phyloP scores from a whole-genome alignment of 805 yeast genomes.

The Myxozyma nipponensis region DNA sequence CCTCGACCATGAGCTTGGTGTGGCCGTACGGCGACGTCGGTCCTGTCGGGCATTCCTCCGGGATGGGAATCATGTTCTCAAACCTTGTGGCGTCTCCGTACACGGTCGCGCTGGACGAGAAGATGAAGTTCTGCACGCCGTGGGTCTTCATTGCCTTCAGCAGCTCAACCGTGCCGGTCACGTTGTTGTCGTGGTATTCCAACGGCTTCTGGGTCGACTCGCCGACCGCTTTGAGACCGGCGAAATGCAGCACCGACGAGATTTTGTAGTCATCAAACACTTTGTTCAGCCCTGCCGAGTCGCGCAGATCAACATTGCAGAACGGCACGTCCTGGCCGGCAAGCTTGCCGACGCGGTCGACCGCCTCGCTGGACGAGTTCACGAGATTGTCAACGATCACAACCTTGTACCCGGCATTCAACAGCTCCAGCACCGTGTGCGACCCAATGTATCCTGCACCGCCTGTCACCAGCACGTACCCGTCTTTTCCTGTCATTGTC shows the following conservation, averaged over 20 bases:
- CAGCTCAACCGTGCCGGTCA: conserved; percentile 59
- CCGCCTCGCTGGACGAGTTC: conserved; percentile 64
- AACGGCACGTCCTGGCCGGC: conserved; percentile 48
- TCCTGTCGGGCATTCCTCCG: conserved; percentile 69
- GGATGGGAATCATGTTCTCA: conserved; percentile 70
- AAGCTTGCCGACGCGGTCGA: conserved; percentile 57
- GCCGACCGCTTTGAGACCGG: conserved; percentile 80
- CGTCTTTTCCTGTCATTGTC: conserved; percentile 19
- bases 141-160: conserved; percentile 50
- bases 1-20: conserved; percentile 65
- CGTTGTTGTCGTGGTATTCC: conserved; percentile 63
- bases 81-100: conserved; percentile 78
- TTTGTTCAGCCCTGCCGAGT: conserved; percentile 45
- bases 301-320: conserved; percentile 54
- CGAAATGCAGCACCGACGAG: conserved; percentile 68
- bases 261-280: conserved; percentile 51
- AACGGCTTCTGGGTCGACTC: conserved; percentile 68
- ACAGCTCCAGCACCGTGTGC: conserved; percentile 64
- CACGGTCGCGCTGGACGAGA: conserved; percentile 77
- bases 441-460: conserved; percentile 88
- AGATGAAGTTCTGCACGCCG: conserved; percentile 55
- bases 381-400: conserved; percentile 68
- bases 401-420: conserved; percentile 60
- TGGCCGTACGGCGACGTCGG: conserved; percentile 77
- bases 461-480: conserved; percentile 67